Conservation (phyloP, 1,139 yeast species). For the Saccharomyces hybrid region DNA sequence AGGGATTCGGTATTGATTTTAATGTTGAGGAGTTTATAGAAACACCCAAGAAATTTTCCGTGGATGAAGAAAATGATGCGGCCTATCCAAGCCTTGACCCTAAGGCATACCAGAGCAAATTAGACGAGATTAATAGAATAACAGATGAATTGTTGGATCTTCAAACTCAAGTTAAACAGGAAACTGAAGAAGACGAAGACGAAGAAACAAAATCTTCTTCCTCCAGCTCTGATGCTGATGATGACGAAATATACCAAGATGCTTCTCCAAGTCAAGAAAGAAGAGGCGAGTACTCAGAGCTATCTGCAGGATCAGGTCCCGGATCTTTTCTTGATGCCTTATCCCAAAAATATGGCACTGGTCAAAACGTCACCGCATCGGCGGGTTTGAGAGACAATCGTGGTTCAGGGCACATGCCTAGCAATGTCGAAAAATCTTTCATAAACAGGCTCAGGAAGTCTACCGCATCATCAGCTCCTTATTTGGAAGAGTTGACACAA, state of each 20-base stretch:
- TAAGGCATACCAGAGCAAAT: constrained; percentile 37
- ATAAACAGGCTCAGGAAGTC: constrained; percentile 26
- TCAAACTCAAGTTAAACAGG: constrained; percentile 9
- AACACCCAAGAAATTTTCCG: constrained; percentile 9
- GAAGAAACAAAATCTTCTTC: constrained; percentile 8
- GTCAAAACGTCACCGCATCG: constrained; percentile 13
- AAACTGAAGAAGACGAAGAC: not conserved
- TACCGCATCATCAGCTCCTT: constrained; percentile 29
- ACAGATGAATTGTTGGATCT: constrained; percentile 33
- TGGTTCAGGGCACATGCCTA: constrained; percentile 3
- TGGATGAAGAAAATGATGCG: constrained; percentile 1
- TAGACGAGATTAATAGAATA: constrained; percentile 42
- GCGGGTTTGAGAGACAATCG: not conserved
- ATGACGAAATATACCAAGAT: constrained; percentile 1
- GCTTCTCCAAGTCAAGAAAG: constrained; percentile 1
- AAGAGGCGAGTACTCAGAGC: constrained; percentile 7
- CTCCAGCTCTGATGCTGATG: constrained; percentile 10
- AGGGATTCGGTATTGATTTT: constrained; percentile 55
- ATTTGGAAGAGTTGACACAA: constrained; percentile 49
- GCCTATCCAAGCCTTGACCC: constrained; percentile 34
- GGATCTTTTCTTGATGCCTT: constrained; percentile 29
- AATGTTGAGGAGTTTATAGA: constrained; percentile 15
- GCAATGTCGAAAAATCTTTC: constrained; percentile 21
- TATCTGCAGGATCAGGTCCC: constrained; percentile 12
- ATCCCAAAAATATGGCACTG: constrained; percentile 31